Evolutionary conservation across 768 basidiomycete genomes (phyloP), one percentile per base, ranked within the genome.

Genomic region (Amanita thiersii): DNA sequence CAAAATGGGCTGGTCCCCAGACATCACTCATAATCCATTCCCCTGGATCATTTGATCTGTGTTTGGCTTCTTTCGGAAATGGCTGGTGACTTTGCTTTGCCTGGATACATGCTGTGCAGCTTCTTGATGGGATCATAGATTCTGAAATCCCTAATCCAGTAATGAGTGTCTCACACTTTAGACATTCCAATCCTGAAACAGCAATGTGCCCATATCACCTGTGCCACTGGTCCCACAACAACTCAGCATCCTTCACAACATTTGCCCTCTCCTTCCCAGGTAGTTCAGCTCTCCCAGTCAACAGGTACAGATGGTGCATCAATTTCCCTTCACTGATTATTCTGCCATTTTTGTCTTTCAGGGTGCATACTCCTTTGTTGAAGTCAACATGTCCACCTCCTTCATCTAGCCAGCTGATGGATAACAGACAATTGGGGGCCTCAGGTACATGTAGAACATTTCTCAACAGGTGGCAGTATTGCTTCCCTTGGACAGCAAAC

Each of bases 381-480:
- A n/a, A n/a, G n/a, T 38, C 23, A 5, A 14, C 3, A 10, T 17
- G 21, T 38, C 37, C n/a, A 1, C 37, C 21, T 1, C 4, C 7
- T 5, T 38, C n/a, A 11, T 54, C 53, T 21, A 53, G 51, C 5
- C 48, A 42, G 18, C 39, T 47, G 11, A 47, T 39, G 19, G 52
- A 58, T 11, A 53, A 35, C 2, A 58, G 50, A 32, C 48, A 49
- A 26, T 59, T 56, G 2, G 42, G 40, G 2, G 56, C 55, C 4
- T 46, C 36, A 0, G 55, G 55, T 5, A 52, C 47, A 35, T 54
- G 40, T 15, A 56, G 33, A 4, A 52, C 49, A 20, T 58, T 35
- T 14, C 15, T 4, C 17, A 58, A 35, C 9, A 21, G 7, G 19
- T 56, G 53, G 1, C 11, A 39, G 26, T 53, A 31, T 9, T 15